A percentile compares a stretch with the other conserved stretches of the same genome.
These are phyloP conservation scores for Rhodomyrtus psidioides DNA, from an alignment of 441 rosid species.

Conservation along the genomic window DNA sequence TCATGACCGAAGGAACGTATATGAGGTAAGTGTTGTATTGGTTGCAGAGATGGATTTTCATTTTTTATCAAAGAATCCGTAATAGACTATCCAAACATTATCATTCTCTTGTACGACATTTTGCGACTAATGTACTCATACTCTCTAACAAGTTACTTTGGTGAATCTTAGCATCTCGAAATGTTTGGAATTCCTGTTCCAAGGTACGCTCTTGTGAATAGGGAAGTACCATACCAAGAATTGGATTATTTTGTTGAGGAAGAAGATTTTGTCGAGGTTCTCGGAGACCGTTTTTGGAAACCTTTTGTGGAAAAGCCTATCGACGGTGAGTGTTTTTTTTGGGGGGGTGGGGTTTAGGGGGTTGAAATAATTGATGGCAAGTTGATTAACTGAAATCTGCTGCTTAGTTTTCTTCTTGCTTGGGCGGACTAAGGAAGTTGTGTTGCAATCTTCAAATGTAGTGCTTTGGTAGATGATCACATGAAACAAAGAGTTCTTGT, in stretches of 20 bases:
- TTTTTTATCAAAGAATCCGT: not conserved
- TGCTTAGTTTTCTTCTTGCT: not conserved
- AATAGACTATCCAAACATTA: slow-evolving; percentile 5
- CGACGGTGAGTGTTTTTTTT: slow-evolving; percentile 41
- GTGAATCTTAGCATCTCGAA: slow-evolving; percentile 66
- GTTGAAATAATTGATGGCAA: too few relatives aligned
- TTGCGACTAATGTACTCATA: not conserved
- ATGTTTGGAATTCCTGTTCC: slow-evolving; percentile 98
- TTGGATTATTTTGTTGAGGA: slow-evolving; percentile 85
- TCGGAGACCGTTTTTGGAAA: slow-evolving; percentile 95
- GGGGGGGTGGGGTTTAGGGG: too few relatives aligned
- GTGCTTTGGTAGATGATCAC: not conserved
- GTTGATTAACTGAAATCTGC: slow-evolving; percentile 4
- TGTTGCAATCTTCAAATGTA: not conserved
- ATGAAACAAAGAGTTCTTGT: not conserved
- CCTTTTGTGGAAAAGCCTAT: slow-evolving; percentile 99
- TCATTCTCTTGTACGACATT: not conserved
- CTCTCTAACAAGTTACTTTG: slow-evolving; percentile 2
- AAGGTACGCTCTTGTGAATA: slow-evolving; percentile 92
- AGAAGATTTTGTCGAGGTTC: slow-evolving; percentile 99
- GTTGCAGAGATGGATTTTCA: not conserved
- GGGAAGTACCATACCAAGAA: slow-evolving; percentile 77
- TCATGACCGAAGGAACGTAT: slow-evolving; percentile 96
- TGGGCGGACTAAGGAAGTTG: not conserved
- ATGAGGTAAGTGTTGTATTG: slow-evolving; percentile 52